Evolutionary conservation across 306 rosid species (phyloP).

Genomic region (Abrus pulchellus): DNA sequence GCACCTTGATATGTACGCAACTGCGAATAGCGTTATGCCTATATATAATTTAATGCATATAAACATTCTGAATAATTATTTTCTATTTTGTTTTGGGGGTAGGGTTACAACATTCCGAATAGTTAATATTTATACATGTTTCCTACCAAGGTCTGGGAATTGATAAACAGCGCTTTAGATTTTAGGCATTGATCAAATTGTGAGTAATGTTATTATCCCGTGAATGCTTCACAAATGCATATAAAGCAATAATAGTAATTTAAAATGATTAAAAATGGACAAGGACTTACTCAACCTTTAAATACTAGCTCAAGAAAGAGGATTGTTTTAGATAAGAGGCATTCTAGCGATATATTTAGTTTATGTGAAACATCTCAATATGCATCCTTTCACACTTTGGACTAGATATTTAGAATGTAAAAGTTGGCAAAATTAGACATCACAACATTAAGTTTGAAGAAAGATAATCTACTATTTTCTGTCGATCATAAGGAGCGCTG

Average conservation of each 20-base stretch:
- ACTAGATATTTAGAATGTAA: no score
- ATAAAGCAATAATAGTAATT: neutral
- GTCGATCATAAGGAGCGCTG: neutral
- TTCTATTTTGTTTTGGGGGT: neutral
- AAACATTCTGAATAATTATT: constrained; percentile 14
- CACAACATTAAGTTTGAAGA: no score
- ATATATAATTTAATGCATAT: constrained; percentile 17
- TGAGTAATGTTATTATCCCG: neutral
- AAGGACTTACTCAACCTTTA: no score
- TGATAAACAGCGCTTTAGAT: constrained; percentile 3
- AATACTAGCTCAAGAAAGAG: no score
- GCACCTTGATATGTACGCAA: constrained; percentile 31
- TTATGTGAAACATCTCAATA: no score
- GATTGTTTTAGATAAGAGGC: no score
- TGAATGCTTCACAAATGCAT: neutral
- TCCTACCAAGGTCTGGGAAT: neutral
- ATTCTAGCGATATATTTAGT: no score
- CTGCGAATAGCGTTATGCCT: constrained; percentile 6
- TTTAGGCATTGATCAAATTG: neutral
- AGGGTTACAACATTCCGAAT: neutral
- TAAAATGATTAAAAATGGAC: neutral
- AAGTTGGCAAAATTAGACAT: no score
- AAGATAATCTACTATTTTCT: neutral
- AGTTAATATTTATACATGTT: neutral
- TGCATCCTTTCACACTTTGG: no score